Base-by-base conservation (phyloP, 345 rosid genomes). In the Linum lewisii region DNA sequence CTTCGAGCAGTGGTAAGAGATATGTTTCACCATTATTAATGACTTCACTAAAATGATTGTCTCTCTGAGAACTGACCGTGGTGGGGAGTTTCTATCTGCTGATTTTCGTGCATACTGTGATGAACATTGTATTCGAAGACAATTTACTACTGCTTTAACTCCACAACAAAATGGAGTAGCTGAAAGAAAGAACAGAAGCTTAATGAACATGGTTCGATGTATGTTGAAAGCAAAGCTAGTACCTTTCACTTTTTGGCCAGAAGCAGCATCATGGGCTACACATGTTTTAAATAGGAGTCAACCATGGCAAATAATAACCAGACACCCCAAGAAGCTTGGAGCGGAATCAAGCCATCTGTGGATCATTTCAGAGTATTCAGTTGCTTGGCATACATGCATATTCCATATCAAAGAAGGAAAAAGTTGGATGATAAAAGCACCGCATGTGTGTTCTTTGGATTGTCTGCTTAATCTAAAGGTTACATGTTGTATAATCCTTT, bases 321-420 rank as follows among this genome's bases (percentile, higher is more conserved):
- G 59, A 55, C 59, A 3, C 59, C 59, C 8, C 36, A 55, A 55
- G 59, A 55, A 25, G 34, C 34, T 55, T 55, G 34, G 59, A 55
- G 59, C 5, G 59, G 37, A n/a, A 0, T 14, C 20, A 55, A 55
- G 16, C 37, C 16, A 19, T 36, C n/a, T 7, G 59, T 55, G 38
- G 61, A 58, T 20, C 3, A 26, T 6, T 26, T 26, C 6, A 26
- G 32, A 6, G 32, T 26, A 2, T 26, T 26, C 6, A 6, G 32
- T 26, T 26, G 32, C 6, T 2, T 26, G 32, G 2, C 3, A 2
- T 26, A 26, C 6, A 6, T 26, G 32, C 32, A 26, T 26, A 6
- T 26, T 2, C 3, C 32, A 2, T 2, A 26, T 26, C 32, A 26
- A 6, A 2, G 6, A 26, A 26, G 32, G 32, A 26, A 26, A 6